Evolutionary conservation across 768 basidiomycete genomes (phyloP), one percentile per base, ranked within the genome.

Genomic region (Pleurotus salmoneostramineus): DNA sequence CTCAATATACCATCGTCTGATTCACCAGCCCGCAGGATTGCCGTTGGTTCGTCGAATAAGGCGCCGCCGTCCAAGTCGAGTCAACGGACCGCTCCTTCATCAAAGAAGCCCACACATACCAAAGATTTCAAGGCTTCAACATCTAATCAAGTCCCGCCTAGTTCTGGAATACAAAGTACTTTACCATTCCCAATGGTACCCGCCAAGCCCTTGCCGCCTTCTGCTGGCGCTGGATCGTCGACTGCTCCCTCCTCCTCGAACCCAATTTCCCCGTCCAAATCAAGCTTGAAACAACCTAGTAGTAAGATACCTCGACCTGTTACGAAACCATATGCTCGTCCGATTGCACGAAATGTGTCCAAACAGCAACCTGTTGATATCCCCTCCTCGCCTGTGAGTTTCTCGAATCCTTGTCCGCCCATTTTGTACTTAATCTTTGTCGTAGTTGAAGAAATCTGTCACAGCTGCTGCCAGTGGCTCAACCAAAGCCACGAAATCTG

Each of bases 251-350:
- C 52, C 4, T 62, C 65, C 21, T 27, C 21, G 21, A 27, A 27
- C 21, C 21, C 21, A 27, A 27, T 27, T n/a, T 73, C 69, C 60
- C 68, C 74, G 40, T 59, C 63, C 4, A 81, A 78, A 56, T 81
- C 82, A 14, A 75, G 60, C 46, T 64, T 86, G 54, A 83, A 78
- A 63, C 81, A 84, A 60, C 68, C 74, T 0, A 85, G 32, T 34
- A 62, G 86, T 68, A 77, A 77, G 66, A 88, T 88, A 63, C 86
- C 86, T 14, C 77, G 86, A 58, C 82, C 83, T 43, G 77, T 77
- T 36, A 68, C 67, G 27, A 87, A 86, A 56, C 86, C 85, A 2
- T 88, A 87, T 67, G 70, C 77, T 33, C 76, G 82, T 58, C 75
- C 75, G 50, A 46, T 61, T 17, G 58, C 60, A 40, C 56, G 48